Base-by-base conservation (phyloP, 169 alveolate species). In the Plasmodium yoelii region DNA sequence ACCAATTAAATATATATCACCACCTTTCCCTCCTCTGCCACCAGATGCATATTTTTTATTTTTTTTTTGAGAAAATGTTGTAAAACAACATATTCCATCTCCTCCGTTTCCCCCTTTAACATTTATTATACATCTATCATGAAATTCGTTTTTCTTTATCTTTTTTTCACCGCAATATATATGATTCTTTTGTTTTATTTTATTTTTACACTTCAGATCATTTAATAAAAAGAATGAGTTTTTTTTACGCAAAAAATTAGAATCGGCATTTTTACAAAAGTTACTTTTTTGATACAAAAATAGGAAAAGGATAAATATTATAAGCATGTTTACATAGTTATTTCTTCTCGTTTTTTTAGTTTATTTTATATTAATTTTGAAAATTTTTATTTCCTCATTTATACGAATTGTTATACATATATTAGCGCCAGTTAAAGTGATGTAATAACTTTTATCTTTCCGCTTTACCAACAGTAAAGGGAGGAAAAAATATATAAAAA, bases 11-110 rank as follows among this genome's bases (percentile, higher is more conserved):
- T 87, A 92, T 4, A 97, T 96, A 72, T 94, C 93, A 3, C 99
- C 99, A 34, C 99, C 99, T 42, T 92, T 92, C 13, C 99, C 99
- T 15, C 99, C 99, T 87, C 92, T 92, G 0, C 99, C 99, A 22
- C 99, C 99, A 68, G 96, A 96, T 15, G 99, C 98, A 12, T 97
- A 97, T 46, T 96, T 96, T 49, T 96, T 93, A 82, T 95, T 96
- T 68, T 97, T 80, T 64, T 94, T 88, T 77, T 94, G 95, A 13
- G 97, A 94, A 55, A 86, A 87, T 74, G 97, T 95, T 39, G 90
- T 82, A 39, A 82, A 82, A 67, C 90, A 65, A 19, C 90, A 82
- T 53, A 82, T 65, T 34, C 98, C 98, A 84, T 95, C 92, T 19
- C 98, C 98, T 5, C 98, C 98, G 77, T 93, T 90, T 5, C 98